Conservation (phyloP, 1,139 yeast species). For the Candida gigantensis region DNA sequence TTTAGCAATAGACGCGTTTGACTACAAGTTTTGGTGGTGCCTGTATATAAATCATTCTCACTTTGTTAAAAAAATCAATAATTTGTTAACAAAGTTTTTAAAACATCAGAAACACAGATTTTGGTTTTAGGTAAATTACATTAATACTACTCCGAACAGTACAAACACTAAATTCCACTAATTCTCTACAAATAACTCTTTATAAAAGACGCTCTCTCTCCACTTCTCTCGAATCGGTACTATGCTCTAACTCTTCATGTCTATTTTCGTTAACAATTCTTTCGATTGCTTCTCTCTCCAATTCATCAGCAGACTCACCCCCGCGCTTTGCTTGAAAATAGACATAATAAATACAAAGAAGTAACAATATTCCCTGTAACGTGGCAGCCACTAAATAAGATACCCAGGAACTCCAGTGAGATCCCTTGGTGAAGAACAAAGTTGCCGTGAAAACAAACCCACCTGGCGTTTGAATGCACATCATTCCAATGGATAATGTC, state of each 20-base stretch:
- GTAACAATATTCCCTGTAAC: conserved; percentile 49
- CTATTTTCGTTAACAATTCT: conserved; percentile 32
- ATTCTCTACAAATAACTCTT: no score
- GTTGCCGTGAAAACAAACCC: conserved; percentile 78
- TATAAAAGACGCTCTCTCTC: conserved; percentile 4
- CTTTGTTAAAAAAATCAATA: no score
- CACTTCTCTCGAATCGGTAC: not conserved
- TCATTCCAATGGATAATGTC: conserved; percentile 75
- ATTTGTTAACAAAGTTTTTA: no score
- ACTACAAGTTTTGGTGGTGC: no score
- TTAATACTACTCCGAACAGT: no score
- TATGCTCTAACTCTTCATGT: conserved; percentile 10
- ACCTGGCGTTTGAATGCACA: conserved; percentile 89
- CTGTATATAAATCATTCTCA: no score
- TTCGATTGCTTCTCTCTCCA: conserved; percentile 35
- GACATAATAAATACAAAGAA: conserved; percentile 41
- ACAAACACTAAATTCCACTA: no score
- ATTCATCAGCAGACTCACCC: conserved; percentile 24
- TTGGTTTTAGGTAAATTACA: no score
- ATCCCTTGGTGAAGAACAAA: conserved; percentile 68
- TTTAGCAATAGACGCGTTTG: no score
- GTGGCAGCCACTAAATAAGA: conserved; percentile 75
- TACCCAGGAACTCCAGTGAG: conserved; percentile 87
- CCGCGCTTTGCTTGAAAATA: conserved; percentile 21
- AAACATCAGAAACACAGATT: no score